Base-by-base conservation (phyloP, 441 rosid genomes). In the Cnidoscolus chayamansa region DNA sequence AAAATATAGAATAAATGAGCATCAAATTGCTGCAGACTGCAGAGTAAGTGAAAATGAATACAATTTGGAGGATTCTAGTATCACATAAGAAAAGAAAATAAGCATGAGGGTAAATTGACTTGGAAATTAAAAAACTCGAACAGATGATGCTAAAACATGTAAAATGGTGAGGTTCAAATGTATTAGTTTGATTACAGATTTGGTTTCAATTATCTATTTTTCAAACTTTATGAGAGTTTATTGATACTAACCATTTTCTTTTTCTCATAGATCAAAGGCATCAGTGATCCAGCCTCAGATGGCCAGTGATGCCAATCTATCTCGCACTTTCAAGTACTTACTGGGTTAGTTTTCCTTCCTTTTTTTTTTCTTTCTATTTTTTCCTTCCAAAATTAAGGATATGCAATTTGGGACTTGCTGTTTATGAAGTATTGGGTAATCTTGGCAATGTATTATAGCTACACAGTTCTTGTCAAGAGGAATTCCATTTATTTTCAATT, bases 401-500 rank as follows among this genome's bases (percentile, higher is more conserved):
- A 1, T 8, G 2, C 25, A n/a, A 7, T 10, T 35, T 30, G 35
- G 32, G 13, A 40, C 5, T 25, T 32, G 47, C 37, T 8, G 20
- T 13, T 63, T 55, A 4, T 56, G 5, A 68, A 71, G 56, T 17
- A 3, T 65, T 70, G 66, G 10, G 30, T 55, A 53, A 54, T 35
- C 57, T 59, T 72, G 65, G 65, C 57, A 74, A 43, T 32, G 68
- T 49, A 74, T 80, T 49, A 74, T 80, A 91, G 98, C 97, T 72
- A 93, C 98, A 0, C 97, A 91, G 83, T 84, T 93, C 54, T 76
- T 90, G 68, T 91, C 98, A 35, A 87, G 97, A 79, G 94, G 96
- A 81, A 93, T 93, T 70, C 97, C 99, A 0, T 95, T 95, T 73
- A 75, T 91, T 43, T 91, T 93, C 85, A 95, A 91, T 76, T 86